Percentiles rank a stretch among this genome's conserved stretches.
Evolutionary conservation across 257 asterid genomes (phyloP).

Genomic region (Solanum sitiens): DNA sequence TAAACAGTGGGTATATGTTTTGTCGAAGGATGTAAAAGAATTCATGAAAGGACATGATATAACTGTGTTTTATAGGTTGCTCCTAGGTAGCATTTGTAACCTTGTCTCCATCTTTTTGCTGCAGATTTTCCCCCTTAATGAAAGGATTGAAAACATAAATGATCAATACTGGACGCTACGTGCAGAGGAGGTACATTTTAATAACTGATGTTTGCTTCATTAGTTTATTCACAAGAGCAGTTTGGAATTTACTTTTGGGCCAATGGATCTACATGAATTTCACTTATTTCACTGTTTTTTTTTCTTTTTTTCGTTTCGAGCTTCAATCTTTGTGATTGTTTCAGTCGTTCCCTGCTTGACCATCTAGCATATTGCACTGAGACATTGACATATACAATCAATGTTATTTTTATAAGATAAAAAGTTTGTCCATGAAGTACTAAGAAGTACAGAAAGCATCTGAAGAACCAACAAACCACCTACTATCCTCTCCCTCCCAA

Average conservation of each 20-base stretch:
- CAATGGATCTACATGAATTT: neutral
- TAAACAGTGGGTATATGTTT: neutral
- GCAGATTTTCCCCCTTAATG: slow-evolving; percentile 65
- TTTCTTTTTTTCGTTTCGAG: neutral
- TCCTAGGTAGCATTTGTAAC: neutral
- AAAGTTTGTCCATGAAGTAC: neutral
- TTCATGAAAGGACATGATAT: neutral
- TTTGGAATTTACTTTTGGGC: neutral
- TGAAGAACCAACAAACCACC: neutral
- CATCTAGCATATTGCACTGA: neutral
- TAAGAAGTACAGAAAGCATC: neutral
- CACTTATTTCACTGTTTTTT: neutral
- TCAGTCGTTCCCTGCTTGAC: neutral
- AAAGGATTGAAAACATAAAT: slow-evolving; percentile 79
- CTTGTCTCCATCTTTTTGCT: slow-evolving; percentile 5
- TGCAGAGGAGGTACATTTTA: slow-evolving; percentile 65
- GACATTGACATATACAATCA: neutral
- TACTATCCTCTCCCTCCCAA: neutral
- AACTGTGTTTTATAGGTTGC: neutral
- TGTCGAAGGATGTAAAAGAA: neutral
- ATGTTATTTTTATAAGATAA: neutral
- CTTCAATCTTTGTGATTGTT: neutral
- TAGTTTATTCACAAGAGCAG: neutral
- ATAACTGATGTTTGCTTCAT: neutral
- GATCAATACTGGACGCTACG: slow-evolving; percentile 86